Conservation (phyloP, 805 yeast species). For the Candida sakaeoensis region DNA sequence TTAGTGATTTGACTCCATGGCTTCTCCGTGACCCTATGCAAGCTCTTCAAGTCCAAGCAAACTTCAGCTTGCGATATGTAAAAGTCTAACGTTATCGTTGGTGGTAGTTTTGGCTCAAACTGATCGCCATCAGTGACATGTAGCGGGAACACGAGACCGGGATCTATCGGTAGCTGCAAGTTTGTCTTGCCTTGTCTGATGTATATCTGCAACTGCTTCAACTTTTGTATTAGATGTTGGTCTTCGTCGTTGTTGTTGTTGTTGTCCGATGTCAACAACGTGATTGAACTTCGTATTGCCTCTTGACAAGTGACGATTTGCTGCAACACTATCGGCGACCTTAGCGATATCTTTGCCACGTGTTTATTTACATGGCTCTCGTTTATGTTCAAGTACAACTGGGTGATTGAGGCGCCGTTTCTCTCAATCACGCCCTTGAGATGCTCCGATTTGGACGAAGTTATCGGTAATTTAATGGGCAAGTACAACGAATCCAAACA, state of each 20-base stretch:
- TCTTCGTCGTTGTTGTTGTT: conserved; percentile 8
- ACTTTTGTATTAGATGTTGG: conserved; percentile 20
- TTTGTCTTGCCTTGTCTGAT: conserved; percentile 32
- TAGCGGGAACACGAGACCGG: conserved; percentile 54
- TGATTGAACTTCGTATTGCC: conserved; percentile 34
- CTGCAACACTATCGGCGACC: conserved; percentile 32
- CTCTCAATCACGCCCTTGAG: conserved; percentile 61
- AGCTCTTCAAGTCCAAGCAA: conserved; percentile 53
- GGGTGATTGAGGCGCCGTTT: conserved; percentile 49
- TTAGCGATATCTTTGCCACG: conserved; percentile 26
- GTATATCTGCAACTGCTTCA: conserved; percentile 23
- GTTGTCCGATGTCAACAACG: conserved; percentile 15
- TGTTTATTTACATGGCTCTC: conserved; percentile 38
- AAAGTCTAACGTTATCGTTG: conserved; percentile 52
- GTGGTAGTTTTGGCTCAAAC: conserved; percentile 45
- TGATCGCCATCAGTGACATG: conserved; percentile 35
- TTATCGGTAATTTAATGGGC: conserved; percentile 53
- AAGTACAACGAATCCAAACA: conserved; percentile 34
- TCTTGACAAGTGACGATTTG: conserved; percentile 48
- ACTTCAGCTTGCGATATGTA: conserved; percentile 60
- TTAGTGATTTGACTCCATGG: conserved; percentile 59
- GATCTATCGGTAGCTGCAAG: conserved; percentile 42
- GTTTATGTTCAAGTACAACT: conserved; percentile 41
- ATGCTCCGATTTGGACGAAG: conserved; percentile 50
- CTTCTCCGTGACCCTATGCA: conserved; percentile 45